Evolutionary conservation across 352 stramenopile genomes (phyloP).

Genomic region (Nothophytophthora sp.): DNA sequence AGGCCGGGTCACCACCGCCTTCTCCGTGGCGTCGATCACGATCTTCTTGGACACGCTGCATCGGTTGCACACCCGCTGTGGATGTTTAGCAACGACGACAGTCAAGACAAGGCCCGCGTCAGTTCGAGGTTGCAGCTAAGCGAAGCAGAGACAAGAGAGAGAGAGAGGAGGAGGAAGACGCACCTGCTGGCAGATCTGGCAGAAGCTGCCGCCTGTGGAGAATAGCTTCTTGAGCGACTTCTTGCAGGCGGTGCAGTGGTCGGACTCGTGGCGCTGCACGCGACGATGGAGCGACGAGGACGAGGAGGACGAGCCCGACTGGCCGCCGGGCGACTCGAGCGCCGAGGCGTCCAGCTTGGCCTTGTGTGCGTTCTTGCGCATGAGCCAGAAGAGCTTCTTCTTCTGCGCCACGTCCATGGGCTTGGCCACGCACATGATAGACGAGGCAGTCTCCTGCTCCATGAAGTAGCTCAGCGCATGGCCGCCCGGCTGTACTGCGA

Average conservation of each 20-base stretch:
- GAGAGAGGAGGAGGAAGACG: background rate
- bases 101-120: no score
- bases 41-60: constrained; percentile 36
- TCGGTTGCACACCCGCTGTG: constrained; percentile 23
- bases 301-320: constrained; percentile 22
- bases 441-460: constrained; percentile 28
- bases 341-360: background rate
- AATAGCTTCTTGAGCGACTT: constrained; percentile 24
- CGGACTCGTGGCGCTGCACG: constrained; percentile 9
- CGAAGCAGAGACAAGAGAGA: background rate
- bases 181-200: constrained; percentile 33
- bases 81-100: background rate
- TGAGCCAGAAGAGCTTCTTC: constrained; percentile 64
- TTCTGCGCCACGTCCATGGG: constrained; percentile 43
- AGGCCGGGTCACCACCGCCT: constrained; percentile 26
- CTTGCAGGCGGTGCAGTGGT: constrained; percentile 23
- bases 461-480: constrained; percentile 31
- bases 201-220: constrained; percentile 21
- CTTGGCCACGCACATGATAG: constrained; percentile 31
- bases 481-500: constrained; percentile 42
- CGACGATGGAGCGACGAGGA: constrained; percentile 12
- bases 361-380: constrained; percentile 31
- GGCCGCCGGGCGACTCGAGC: background rate
- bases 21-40: constrained; percentile 26
- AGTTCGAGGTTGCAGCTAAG: no score